Evolutionary conservation across 164 flowering plant genomes (phyloP).

Genomic region (Magnolia kwangsiensis): DNA sequence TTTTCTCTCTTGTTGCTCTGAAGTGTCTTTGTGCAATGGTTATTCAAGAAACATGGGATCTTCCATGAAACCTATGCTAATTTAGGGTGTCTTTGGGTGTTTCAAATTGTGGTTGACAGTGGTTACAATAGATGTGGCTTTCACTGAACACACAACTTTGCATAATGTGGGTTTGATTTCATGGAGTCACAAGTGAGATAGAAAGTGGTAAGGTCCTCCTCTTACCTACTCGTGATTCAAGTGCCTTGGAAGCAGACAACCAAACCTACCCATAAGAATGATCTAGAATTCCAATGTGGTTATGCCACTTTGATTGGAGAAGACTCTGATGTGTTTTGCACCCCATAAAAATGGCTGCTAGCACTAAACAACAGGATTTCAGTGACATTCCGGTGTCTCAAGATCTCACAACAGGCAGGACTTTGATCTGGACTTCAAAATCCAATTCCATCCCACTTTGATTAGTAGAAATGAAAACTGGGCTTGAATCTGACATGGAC

Average conservation of each 20-base stretch:
- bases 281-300: neutral
- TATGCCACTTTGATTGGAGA: neutral
- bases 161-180: neutral
- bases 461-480: neutral
- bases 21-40: neutral
- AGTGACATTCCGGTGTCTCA: neutral
- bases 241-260: neutral
- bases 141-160: neutral
- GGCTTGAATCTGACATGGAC: neutral
- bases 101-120: neutral
- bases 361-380: neutral
- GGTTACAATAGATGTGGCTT: neutral
- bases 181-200: neutral
- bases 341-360: neutral
- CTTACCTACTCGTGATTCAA: neutral
- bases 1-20: neutral
- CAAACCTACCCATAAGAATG: neutral
- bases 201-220: neutral
- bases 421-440: neutral
- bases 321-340: neutral
- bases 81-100: neutral
- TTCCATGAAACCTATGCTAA: neutral
- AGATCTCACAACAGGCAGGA: neutral
- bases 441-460: neutral
- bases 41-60: neutral